These are phyloP conservation scores for Dendrocalamus sinicus DNA, from an alignment of 176 grass and related monocot genomes.

Conservation along the genomic window DNA sequence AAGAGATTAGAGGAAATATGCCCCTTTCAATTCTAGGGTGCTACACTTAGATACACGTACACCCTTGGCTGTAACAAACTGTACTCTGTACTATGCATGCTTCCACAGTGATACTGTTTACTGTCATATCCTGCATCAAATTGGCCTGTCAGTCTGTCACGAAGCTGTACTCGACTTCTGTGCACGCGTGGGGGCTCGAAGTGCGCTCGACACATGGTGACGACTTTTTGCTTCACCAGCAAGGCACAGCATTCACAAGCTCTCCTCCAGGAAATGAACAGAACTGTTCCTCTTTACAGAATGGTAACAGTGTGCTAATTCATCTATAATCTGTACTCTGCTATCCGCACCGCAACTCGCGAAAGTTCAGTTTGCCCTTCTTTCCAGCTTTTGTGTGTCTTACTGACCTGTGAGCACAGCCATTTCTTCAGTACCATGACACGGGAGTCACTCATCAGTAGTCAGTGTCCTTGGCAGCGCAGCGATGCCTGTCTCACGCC, in stretches of 20 bases:
- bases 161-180: slow-evolving; percentile 32
- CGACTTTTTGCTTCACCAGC: not conserved
- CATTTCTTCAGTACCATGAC: not conserved
- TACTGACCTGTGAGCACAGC: not conserved
- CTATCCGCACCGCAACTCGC: not conserved
- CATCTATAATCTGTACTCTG: not conserved
- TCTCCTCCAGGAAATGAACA: not conserved
- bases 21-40: too few relatives aligned
- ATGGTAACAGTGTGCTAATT: not conserved
- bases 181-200: slow-evolving; percentile 2
- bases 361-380: slow-evolving; percentile 12
- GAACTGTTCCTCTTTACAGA: not conserved
- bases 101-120: not conserved
- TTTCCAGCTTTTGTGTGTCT: slow-evolving; percentile 38
- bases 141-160: slow-evolving; percentile 28
- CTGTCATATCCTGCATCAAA: slow-evolving; percentile 6
- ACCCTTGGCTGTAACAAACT: not conserved
- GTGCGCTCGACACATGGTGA: not conserved
- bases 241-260: not conserved
- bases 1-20: too few relatives aligned
- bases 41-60: too few relatives aligned
- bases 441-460: not conserved
- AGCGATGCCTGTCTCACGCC: not conserved
- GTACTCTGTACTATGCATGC: not conserved
- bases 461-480: not conserved